Evolutionary conservation across 768 basidiomycete genomes (phyloP).

Genomic region (Pulveroboletus sp.): DNA sequence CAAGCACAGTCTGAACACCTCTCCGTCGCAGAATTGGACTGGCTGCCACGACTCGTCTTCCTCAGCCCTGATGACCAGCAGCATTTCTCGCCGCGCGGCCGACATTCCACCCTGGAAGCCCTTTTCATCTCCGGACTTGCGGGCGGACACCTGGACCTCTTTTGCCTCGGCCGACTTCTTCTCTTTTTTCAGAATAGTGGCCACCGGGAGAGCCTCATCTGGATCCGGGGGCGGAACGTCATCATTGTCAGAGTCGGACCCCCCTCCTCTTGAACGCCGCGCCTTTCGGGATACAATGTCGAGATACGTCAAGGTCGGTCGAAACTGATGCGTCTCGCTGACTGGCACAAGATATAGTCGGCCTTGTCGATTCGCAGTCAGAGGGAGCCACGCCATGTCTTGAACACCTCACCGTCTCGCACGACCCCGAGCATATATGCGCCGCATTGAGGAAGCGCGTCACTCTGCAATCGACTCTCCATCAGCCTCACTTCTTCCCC

Average conservation of each 20-base stretch:
- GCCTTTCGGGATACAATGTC: slow-evolving; percentile 68
- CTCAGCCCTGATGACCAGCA: slow-evolving; percentile 67
- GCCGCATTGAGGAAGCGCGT: slow-evolving; percentile 63
- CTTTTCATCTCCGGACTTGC: slow-evolving; percentile 64
- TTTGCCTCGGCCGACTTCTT: slow-evolving; percentile 58
- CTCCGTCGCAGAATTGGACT: slow-evolving; percentile 61
- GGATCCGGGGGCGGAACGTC: slow-evolving; percentile 80
- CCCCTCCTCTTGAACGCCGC: slow-evolving; percentile 47
- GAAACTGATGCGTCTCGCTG: slow-evolving; percentile 75
- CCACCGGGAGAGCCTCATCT: slow-evolving; percentile 56
- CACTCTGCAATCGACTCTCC: slow-evolving; percentile 72
- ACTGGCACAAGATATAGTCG: slow-evolving; percentile 77
- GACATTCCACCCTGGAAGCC: slow-evolving; percentile 66
- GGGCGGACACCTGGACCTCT: slow-evolving; percentile 76
- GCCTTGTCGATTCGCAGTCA: slow-evolving; percentile 39
- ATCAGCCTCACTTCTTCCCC: slow-evolving; percentile 61
- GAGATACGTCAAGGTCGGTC: slow-evolving; percentile 79
- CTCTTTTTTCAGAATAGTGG: slow-evolving; percentile 49
- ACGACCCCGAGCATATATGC: slow-evolving; percentile 76
- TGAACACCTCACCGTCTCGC: slow-evolving; percentile 54
- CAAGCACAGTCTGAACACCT: slow-evolving; percentile 43
- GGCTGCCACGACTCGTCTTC: slow-evolving; percentile 78
- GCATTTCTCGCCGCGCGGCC: slow-evolving; percentile 70
- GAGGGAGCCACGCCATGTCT: slow-evolving; percentile 4
- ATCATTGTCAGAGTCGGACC: slow-evolving; percentile 67